A percentile compares a stretch with the other conserved stretches of the same genome.
Conservation (phyloP, 1,139 yeast genomes). For the Yamadazyma friedrichii region DNA sequence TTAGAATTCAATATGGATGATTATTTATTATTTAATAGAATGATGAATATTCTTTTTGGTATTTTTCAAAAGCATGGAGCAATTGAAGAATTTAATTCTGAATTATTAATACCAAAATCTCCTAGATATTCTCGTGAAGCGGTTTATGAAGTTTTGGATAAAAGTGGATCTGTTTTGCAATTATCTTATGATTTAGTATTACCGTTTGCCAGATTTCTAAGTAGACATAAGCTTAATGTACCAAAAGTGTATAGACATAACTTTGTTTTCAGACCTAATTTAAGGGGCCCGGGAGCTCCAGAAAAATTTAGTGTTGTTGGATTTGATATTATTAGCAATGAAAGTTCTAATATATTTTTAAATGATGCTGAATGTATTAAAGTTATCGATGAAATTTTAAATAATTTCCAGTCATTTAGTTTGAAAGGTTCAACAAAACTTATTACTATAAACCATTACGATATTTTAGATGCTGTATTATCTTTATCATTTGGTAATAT, state of each 20-base stretch:
- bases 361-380: constrained; percentile 88
- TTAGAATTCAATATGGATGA: constrained; percentile 32
- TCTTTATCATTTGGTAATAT: constrained; percentile 72
- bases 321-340: constrained; percentile 72
- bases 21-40: constrained; percentile 44
- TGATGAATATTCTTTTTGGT: constrained; percentile 53
- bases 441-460: constrained; percentile 75
- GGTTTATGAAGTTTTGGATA: constrained; percentile 79
- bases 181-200: constrained; percentile 85
- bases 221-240: constrained; percentile 55
- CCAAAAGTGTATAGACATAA: constrained; percentile 74
- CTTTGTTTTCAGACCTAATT: constrained; percentile 71
- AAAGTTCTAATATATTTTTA: constrained; percentile 34
- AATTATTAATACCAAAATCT: constrained; percentile 73
- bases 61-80: constrained; percentile 87
- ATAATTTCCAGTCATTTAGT: constrained; percentile 63
- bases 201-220: constrained; percentile 83
- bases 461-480: constrained; percentile 65
- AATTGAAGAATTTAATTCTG: constrained; percentile 58
- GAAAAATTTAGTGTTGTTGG: constrained; percentile 76
- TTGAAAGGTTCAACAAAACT: constrained; percentile 43
- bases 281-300: constrained; percentile 63
- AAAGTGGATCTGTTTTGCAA: constrained; percentile 82
- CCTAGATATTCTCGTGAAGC: constrained; percentile 63
- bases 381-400: constrained; percentile 71